Base-by-base conservation (phyloP, 345 rosid genomes). In the Eucalyptus globulus region DNA sequence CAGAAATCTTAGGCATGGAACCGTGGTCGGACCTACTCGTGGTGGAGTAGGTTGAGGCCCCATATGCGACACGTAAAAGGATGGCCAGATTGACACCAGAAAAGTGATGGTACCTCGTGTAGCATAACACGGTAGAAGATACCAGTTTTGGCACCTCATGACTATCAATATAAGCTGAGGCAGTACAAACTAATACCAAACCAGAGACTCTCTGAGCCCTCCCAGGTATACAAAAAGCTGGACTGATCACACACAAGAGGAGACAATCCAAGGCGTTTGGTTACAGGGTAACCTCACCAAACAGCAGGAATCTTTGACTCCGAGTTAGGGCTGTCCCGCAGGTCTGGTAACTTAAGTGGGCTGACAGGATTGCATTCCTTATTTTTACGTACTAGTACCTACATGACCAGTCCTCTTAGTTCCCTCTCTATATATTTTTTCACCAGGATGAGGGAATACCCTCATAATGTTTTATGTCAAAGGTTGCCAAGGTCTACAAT, bases 361-460 rank as follows among this genome's bases (percentile, higher is more conserved):
- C 11, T 19, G 24, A 53, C 2, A 2, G 0, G 1, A 53, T 53
- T 53, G 26, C 0, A 1, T 53, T 19, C 5, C 11, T 53, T 53
- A 19, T 53, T 19, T 53, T 53, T 2, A 53, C 0, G 0, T 53
- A 53, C 2, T 53, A 53, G 0, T 8, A 53, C 1, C 10, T 1
- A 0, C 5, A 1, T 8, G 4, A 19, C 2, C 0, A 53, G 58
- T 53, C 1, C 5, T 2, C 5, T 26, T 3, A 53, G 24, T 19
- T 53, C 26, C 58, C 24, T 19, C 5, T 49, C 0, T 53, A 1
- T 53, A 6, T 51, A 6, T 19, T 0, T 53, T 53, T 21, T 53
- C 26, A 26, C 5, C 2, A 4, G 56, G 56, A 19, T 19, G 24
- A 53, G 58, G 58, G 58, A 8, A 53, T 3, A 53, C 1, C 58